These are phyloP conservation scores for Meyerozyma sp. DNA, from an alignment of 1,139 yeast genomes.

Conservation along the genomic window DNA sequence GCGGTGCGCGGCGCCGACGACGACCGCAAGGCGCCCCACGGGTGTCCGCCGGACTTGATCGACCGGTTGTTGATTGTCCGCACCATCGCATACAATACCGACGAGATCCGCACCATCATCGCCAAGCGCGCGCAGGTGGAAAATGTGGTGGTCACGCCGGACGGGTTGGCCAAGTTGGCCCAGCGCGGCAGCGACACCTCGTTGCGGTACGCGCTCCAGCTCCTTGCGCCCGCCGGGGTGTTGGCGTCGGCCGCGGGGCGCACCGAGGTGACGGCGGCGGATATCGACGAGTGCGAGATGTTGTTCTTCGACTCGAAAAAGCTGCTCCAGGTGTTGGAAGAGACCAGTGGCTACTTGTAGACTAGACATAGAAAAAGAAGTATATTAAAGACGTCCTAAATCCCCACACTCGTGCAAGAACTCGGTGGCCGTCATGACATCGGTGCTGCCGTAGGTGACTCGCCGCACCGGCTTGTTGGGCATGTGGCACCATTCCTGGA, in stretches of 20 bases:
- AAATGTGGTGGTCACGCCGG: slow-evolving; percentile 54
- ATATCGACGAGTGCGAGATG: slow-evolving; percentile 80
- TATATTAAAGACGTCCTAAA: slow-evolving; percentile 33
- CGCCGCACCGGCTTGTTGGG: slow-evolving; percentile 30
- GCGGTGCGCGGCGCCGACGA: slow-evolving; percentile 90
- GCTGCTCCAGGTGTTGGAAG: slow-evolving; percentile 72
- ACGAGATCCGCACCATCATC: slow-evolving; percentile 78
- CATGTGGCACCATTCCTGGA: slow-evolving; percentile 76
- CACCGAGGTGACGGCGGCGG: slow-evolving; percentile 59
- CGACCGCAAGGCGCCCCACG: slow-evolving; percentile 75
- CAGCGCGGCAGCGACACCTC: slow-evolving; percentile 69
- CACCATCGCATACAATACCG: slow-evolving; percentile 79
- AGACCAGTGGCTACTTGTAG: slow-evolving; percentile 43
- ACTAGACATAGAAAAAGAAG: not conserved
- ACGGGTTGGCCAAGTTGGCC: slow-evolving; percentile 71
- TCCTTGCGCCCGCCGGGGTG: slow-evolving; percentile 86
- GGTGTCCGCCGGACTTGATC: slow-evolving; percentile 90
- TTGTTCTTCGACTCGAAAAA: slow-evolving; percentile 87
- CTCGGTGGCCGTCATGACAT: slow-evolving; percentile 67
- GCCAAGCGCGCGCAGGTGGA: slow-evolving; percentile 79
- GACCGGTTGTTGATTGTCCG: slow-evolving; percentile 89
- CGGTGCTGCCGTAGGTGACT: slow-evolving; percentile 86
- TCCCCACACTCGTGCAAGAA: slow-evolving; percentile 70
- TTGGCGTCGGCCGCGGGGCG: slow-evolving; percentile 73
- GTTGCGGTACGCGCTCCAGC: slow-evolving; percentile 85